Evolutionary conservation across 2,329 filamentous ascomycete species (phyloP).

Genomic region (Beauveria scarabaeidicola): DNA sequence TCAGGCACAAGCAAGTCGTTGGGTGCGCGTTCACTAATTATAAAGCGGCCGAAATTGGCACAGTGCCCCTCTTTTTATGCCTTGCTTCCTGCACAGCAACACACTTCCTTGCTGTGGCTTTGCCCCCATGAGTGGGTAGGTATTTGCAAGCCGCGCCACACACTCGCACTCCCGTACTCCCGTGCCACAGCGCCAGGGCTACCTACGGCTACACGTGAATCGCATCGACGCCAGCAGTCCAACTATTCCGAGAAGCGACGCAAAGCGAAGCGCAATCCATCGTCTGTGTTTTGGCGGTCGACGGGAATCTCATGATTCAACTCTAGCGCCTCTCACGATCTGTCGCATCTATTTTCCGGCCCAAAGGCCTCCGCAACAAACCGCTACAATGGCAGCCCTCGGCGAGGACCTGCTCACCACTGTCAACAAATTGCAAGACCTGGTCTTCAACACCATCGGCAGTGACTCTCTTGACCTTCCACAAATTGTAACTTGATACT

Average conservation of each 20-base stretch:
- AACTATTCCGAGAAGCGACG: background rate
- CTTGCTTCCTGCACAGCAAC: background rate
- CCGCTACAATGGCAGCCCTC: constrained; percentile 70
- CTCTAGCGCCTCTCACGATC: background rate
- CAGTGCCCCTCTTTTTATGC: constrained; percentile 5
- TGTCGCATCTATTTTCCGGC: constrained; percentile 1
- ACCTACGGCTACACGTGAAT: constrained; percentile 10
- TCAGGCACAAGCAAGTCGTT: no score
- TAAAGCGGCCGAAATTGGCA: background rate
- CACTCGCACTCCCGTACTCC: background rate
- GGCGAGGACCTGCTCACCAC: constrained; percentile 91
- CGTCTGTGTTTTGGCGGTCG: constrained; percentile 5
- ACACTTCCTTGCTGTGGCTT: background rate
- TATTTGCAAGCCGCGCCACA: background rate
- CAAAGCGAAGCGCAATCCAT: constrained; percentile 10
- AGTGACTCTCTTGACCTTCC: constrained; percentile 96
- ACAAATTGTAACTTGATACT: constrained; percentile 69
- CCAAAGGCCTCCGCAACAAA: background rate
- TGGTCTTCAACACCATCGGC: constrained; percentile 99
- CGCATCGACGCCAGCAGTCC: constrained; percentile 1
- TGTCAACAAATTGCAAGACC: constrained; percentile 96
- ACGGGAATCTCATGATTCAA: constrained; percentile 6
- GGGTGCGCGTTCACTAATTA: background rate
- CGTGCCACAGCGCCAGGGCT: background rate
- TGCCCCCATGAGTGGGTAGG: constrained; percentile 6